Percentiles rank a stretch among this genome's conserved stretches.
phyloP scores from a whole-genome alignment of 345 rosid genomes.

The Euclidium syriacum region DNA sequence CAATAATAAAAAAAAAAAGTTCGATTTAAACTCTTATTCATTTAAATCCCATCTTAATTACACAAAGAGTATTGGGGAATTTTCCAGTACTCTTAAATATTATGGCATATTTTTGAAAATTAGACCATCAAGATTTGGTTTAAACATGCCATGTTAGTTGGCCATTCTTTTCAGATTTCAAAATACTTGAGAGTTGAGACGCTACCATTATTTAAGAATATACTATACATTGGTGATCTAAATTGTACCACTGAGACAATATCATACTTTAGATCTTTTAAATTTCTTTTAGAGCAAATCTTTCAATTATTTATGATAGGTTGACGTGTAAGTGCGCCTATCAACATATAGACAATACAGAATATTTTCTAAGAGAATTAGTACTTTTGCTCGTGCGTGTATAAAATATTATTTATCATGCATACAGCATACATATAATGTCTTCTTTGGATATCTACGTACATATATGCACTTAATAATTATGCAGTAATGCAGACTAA shows the following conservation, averaged over 20 bases:
- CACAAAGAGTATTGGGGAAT: too few species aligned
- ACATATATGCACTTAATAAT: neutral
- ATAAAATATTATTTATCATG: slow-evolving; percentile 9
- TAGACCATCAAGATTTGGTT: too few species aligned
- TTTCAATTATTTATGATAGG: neutral
- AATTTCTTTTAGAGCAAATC: neutral
- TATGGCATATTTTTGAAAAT: too few species aligned
- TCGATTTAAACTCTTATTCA: too few species aligned
- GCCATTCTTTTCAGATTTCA: too few species aligned
- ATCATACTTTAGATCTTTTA: neutral
- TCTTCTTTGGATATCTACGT: neutral
- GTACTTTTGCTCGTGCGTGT: slow-evolving; percentile 23
- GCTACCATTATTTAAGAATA: neutral
- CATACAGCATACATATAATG: neutral
- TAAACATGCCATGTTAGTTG: too few species aligned
- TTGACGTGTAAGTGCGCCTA: slow-evolving; percentile 20
- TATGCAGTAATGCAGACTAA: neutral
- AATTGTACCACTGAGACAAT: neutral
- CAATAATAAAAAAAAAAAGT: too few species aligned
- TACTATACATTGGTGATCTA: neutral
- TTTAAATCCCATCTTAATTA: too few species aligned
- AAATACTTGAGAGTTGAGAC: too few species aligned
- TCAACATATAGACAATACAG: neutral
- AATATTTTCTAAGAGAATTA: neutral
- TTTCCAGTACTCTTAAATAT: too few species aligned